A percentile compares a stretch with the other conserved stretches of the same genome.
phyloP scores from a whole-genome alignment of 768 basidiomycete species.

The Hygrophorus pudorinus region DNA sequence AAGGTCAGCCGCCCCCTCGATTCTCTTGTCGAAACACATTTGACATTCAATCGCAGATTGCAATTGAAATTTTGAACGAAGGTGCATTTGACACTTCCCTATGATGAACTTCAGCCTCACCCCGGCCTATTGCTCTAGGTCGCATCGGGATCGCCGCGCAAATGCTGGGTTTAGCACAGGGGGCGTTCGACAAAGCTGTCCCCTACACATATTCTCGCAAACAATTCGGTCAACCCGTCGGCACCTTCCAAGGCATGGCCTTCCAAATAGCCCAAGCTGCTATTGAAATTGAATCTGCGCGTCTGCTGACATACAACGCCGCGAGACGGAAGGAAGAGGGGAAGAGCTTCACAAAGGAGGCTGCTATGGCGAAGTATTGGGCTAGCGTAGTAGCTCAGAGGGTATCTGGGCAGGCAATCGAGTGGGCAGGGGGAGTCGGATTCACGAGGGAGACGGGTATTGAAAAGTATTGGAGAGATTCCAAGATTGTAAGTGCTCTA shows the following conservation, averaged over 20 bases:
- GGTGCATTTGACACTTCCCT: conserved; percentile 28
- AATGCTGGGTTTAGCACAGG: conserved; percentile 97
- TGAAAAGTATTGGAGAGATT: conserved; percentile 95
- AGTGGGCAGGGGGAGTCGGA: conserved; percentile 92
- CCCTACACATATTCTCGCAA: conserved; percentile 89
- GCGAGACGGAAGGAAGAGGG: conserved; percentile 93
- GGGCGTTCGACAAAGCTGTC: conserved; percentile 93
- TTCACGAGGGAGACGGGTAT: conserved; percentile 92
- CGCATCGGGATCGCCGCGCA: conserved; percentile 98
- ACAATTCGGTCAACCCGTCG: conserved; percentile 92
- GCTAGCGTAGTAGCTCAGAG: conserved; percentile 81
- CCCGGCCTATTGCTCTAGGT: conserved; percentile 24
- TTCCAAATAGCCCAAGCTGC: conserved; percentile 91
- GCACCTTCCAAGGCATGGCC: conserved; percentile 92
- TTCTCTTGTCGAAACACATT: neutral
- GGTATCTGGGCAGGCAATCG: conserved; percentile 84
- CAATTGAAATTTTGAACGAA: conserved; percentile 95
- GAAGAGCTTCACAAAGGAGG: conserved; percentile 77
- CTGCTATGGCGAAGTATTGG: conserved; percentile 97
- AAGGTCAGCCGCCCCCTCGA: conserved; percentile 35
- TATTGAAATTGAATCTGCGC: conserved; percentile 81
- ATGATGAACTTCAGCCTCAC: neutral
- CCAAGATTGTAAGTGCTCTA: conserved; percentile 68
- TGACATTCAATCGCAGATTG: conserved; percentile 41
- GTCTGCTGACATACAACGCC: conserved; percentile 92